phyloP scores from a whole-genome alignment of 108 stramenopile genomes.

The Cyclotella choctawhatcheeana region DNA sequence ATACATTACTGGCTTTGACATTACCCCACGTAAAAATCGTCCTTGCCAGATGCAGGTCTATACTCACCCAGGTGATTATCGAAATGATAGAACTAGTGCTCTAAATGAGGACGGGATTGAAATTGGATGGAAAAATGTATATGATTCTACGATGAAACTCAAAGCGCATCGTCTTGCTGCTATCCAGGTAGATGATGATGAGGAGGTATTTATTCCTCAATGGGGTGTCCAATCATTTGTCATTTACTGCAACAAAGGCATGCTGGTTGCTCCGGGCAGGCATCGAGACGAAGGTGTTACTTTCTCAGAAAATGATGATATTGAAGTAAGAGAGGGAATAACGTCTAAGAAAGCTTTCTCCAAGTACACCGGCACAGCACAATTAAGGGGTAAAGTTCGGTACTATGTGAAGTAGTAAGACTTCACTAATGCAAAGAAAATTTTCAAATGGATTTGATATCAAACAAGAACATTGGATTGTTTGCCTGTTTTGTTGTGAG shows the following conservation, averaged over 20 bases:
- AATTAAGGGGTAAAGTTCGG: constrained; percentile 10
- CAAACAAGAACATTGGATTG: too few relatives aligned
- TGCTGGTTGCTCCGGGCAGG: constrained; percentile 3
- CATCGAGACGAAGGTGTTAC: constrained; percentile 1
- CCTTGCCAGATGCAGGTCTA: constrained; percentile 10
- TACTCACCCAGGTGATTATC: constrained; percentile 21
- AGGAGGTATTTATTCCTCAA: constrained; percentile 14
- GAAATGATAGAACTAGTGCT: background rate
- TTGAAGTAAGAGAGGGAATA: constrained; percentile 17
- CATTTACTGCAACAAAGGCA: constrained; percentile 18
- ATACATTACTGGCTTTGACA: constrained; percentile 17
- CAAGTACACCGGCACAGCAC: constrained; percentile 3
- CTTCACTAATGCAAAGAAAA: too few relatives aligned
- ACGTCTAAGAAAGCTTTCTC: constrained; percentile 9
- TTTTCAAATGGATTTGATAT: too few relatives aligned
- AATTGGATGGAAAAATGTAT: constrained; percentile 10
- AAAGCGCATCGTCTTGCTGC: background rate
- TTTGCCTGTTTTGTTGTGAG: too few relatives aligned
- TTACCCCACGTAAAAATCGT: constrained; percentile 8
- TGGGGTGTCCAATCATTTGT: constrained; percentile 12
- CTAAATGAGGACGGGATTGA: background rate
- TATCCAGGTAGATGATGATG: background rate
- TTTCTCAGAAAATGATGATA: constrained; percentile 14
- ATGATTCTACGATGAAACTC: background rate
- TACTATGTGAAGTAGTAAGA: constrained; percentile 11